Evolutionary conservation across 75 land plant genomes (phyloP).

Genomic region (Picea glauca): DNA sequence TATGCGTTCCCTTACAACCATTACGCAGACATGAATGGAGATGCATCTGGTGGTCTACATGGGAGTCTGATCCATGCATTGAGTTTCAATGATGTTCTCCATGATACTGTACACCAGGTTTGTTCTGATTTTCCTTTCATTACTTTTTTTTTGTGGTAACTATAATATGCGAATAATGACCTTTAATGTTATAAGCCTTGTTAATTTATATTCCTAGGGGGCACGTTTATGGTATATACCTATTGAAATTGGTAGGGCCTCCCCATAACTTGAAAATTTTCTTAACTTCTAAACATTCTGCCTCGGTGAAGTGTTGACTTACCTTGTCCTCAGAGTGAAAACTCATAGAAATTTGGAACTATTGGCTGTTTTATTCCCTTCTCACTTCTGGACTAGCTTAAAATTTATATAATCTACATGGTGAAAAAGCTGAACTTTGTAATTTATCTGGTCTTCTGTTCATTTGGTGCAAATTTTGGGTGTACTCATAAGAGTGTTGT

Average conservation of each 20-base stretch:
- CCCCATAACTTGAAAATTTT: neutral
- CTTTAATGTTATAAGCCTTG: neutral
- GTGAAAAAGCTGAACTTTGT: neutral
- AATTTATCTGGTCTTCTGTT: neutral
- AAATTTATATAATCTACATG: neutral
- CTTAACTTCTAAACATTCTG: neutral
- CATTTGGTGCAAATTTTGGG: neutral
- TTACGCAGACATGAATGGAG: conserved; percentile 31
- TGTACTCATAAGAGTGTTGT: neutral
- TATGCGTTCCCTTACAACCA: conserved; percentile 42
- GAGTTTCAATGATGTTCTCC: conserved; percentile 36
- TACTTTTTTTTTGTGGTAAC: neutral
- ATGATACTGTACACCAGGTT: conserved; percentile 54
- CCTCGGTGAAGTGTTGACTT: neutral
- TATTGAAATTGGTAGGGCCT: neutral
- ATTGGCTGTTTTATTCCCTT: neutral
- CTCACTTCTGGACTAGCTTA: neutral
- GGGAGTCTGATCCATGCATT: conserved; percentile 38
- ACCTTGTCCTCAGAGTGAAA: neutral
- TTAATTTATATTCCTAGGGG: neutral
- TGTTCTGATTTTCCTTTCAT: neutral
- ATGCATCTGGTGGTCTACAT: conserved; percentile 15
- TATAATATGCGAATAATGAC: neutral
- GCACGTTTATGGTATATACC: neutral
- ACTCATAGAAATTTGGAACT: neutral